Conservation (phyloP, 2,329 filamentous ascomycete species). For the Aspergillus intermedius region DNA sequence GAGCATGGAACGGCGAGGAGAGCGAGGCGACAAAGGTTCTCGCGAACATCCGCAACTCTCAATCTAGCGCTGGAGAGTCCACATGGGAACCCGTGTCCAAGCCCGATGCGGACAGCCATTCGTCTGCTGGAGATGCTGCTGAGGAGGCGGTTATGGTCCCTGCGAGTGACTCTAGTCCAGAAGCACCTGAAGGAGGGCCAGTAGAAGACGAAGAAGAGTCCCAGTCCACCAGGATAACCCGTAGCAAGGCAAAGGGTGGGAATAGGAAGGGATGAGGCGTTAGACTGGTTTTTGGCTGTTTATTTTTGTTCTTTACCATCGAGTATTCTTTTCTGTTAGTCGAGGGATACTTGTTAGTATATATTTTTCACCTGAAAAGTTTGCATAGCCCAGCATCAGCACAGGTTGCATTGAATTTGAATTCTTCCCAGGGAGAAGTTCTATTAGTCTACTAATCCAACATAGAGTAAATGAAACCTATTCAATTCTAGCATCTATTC, state of each 20-base stretch:
- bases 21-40: slow-evolving; percentile 69
- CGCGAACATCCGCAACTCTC: slow-evolving; percentile 49
- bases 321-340: neutral
- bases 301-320: neutral
- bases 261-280: slow-evolving; percentile 17
- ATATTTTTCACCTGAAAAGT: too few species aligned
- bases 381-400: too few species aligned
- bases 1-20: slow-evolving; percentile 71
- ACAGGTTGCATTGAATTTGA: too few species aligned
- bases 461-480: too few species aligned
- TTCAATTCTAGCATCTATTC: too few species aligned
- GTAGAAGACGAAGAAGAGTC: slow-evolving; percentile 11
- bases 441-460: too few species aligned
- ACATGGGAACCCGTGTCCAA: slow-evolving; percentile 19
- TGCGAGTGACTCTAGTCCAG: slow-evolving; percentile 19
- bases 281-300: neutral
- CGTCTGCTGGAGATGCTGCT: slow-evolving; percentile 15
- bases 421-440: too few species aligned
- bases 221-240: slow-evolving; percentile 17
- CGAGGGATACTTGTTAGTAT: too few species aligned
- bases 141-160: slow-evolving; percentile 23
- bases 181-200: slow-evolving; percentile 7
- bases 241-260: slow-evolving; percentile 17
- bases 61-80: slow-evolving; percentile 4
- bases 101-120: slow-evolving; percentile 13